phyloP scores from a whole-genome alignment of 352 stramenopile genomes.

The Thraustotheca clavata region DNA sequence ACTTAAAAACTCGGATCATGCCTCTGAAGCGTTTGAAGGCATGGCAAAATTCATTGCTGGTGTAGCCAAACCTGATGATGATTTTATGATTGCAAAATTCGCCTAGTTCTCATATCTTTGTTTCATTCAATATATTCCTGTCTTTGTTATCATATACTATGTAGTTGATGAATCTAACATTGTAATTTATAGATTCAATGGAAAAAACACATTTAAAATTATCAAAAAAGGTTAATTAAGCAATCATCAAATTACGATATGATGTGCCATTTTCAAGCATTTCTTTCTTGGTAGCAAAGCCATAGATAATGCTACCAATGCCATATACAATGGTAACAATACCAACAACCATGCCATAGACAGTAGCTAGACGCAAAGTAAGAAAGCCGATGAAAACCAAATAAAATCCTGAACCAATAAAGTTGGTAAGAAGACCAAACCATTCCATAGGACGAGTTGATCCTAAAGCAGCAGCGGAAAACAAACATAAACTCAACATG shows the following conservation, averaged over 20 bases:
- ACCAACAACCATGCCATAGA: constrained; percentile 3
- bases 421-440: constrained; percentile 12
- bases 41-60: background rate
- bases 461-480: constrained; percentile 10
- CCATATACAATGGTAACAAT: constrained; percentile 17
- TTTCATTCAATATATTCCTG: too few species aligned
- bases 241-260: constrained; percentile 10
- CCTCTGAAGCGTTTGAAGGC: background rate
- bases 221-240: background rate
- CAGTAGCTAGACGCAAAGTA: constrained; percentile 8
- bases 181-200: background rate
- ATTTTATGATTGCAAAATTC: too few species aligned
- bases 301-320: constrained; percentile 11
- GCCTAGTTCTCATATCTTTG: too few species aligned
- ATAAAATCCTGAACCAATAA: constrained; percentile 15
- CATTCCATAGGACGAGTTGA: constrained; percentile 2
- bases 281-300: constrained; percentile 15
- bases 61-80: background rate
- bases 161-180: too few species aligned
- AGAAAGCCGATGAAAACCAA: constrained; percentile 20
- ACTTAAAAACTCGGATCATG: background rate
- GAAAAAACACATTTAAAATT: background rate
- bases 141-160: too few species aligned
- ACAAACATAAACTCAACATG: background rate
- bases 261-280: constrained; percentile 15